Percentiles rank a stretch among this genome's conserved stretches.
Evolutionary conservation across 768 basidiomycete species (phyloP).

Genomic region (Russula vinacea): DNA sequence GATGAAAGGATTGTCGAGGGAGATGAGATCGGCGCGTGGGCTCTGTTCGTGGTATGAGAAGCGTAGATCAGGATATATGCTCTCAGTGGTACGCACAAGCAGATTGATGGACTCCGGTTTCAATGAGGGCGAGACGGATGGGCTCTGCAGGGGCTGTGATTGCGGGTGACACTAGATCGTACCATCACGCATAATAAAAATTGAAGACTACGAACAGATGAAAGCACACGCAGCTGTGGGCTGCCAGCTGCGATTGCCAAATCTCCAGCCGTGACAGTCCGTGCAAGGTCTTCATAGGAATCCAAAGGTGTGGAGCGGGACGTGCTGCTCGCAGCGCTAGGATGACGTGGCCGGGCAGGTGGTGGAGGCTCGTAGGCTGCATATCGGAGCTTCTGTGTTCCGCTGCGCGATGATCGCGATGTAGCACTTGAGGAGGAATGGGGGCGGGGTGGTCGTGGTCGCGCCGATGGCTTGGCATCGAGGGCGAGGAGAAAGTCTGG

Average conservation of each 20-base stretch:
- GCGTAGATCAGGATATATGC: not conserved
- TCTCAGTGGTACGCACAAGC: not conserved
- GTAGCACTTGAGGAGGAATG: slow-evolving; percentile 31
- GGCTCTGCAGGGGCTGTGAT: slow-evolving; percentile 2
- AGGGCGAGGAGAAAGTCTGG: slow-evolving; percentile 65
- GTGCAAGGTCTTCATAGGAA: slow-evolving; percentile 36
- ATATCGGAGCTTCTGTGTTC: slow-evolving; percentile 58
- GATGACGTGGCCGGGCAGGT: slow-evolving; percentile 39
- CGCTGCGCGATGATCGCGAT: slow-evolving; percentile 34
- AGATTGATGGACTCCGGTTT: slow-evolving; percentile 4
- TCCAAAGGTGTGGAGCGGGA: slow-evolving; percentile 37
- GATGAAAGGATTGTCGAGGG: slow-evolving; percentile 69
- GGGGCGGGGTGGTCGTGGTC: slow-evolving; percentile 26
- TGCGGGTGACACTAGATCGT: not conserved
- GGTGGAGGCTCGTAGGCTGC: slow-evolving; percentile 65
- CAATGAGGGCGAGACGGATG: slow-evolving; percentile 14
- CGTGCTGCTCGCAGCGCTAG: slow-evolving; percentile 38
- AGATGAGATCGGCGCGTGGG: slow-evolving; percentile 57
- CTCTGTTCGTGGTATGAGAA: slow-evolving; percentile 32
- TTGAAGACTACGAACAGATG: slow-evolving; percentile 22
- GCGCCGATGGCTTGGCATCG: slow-evolving; percentile 35
- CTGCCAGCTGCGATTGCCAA: slow-evolving; percentile 30
- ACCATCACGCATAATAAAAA: not conserved
- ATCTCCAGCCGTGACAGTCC: slow-evolving; percentile 30
- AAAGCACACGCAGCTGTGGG: slow-evolving; percentile 24